Evolutionary conservation across 768 basidiomycete genomes (phyloP).

Genomic region (Suillus ampliporus): DNA sequence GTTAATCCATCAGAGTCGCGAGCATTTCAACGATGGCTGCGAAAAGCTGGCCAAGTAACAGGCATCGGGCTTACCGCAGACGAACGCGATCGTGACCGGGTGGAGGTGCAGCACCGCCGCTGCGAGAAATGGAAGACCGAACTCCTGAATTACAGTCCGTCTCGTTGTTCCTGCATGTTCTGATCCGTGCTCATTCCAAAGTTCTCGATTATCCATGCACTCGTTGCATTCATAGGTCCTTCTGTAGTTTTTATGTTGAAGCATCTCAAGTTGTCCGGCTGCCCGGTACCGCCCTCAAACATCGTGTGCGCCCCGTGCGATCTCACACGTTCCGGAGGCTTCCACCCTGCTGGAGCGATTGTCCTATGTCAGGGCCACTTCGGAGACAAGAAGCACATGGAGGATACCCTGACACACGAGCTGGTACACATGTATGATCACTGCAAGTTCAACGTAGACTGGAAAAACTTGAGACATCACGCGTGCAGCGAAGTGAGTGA

Average conservation of each 20-base stretch:
- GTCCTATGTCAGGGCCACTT: slow-evolving; percentile 87
- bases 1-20: slow-evolving; percentile 27
- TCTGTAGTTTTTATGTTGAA: slow-evolving; percentile 90
- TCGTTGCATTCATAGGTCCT: slow-evolving; percentile 62
- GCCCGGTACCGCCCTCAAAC: slow-evolving; percentile 70
- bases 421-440: slow-evolving; percentile 96
- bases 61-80: slow-evolving; percentile 55
- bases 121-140: slow-evolving; percentile 78
- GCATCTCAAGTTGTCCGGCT: slow-evolving; percentile 80
- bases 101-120: slow-evolving; percentile 43
- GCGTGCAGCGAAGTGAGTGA: slow-evolving; percentile 92
- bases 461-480: slow-evolving; percentile 89
- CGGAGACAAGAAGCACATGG: slow-evolving; percentile 84
- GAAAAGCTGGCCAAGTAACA: slow-evolving; percentile 52
- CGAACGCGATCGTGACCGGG: slow-evolving; percentile 43
- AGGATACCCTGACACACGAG: slow-evolving; percentile 92
- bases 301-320: slow-evolving; percentile 89
- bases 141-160: slow-evolving; percentile 73
- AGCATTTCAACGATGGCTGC: slow-evolving; percentile 58
- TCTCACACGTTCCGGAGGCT: slow-evolving; percentile 76
- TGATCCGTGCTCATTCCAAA: slow-evolving; percentile 15
- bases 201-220: not conserved
- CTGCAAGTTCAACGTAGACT: slow-evolving; percentile 92
- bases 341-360: slow-evolving; percentile 80
- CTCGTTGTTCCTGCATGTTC: slow-evolving; percentile 16